Percentiles rank a stretch among this genome's conserved stretches.
Evolutionary conservation across 1,284 basidiomycete species (phyloP).

Genomic region (Sanghuangporus baumii): DNA sequence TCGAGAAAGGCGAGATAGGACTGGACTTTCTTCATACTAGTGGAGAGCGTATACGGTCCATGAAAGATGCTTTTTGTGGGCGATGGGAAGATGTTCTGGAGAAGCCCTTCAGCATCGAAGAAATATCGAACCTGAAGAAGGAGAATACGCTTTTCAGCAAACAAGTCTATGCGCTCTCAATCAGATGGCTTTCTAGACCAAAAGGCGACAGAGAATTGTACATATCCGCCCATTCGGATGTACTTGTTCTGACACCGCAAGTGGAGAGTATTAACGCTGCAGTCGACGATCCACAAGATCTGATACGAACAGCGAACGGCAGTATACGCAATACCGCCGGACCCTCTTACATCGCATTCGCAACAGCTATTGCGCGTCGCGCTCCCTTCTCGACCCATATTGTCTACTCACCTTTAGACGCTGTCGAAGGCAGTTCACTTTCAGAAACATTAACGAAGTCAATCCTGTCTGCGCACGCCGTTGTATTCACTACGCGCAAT

Average conservation of each 20-base stretch:
- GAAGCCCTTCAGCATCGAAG: conserved; percentile 21
- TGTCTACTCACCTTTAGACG: conserved; percentile 34
- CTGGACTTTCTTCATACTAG: conserved; percentile 36
- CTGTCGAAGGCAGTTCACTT: conserved; percentile 14
- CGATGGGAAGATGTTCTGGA: conserved; percentile 38
- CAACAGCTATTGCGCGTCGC: conserved; percentile 31
- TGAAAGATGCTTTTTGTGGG: conserved; percentile 49
- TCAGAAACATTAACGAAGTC: conserved; percentile 20
- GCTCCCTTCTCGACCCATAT: conserved; percentile 35
- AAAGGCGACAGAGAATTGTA: not conserved
- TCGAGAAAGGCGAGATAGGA: conserved; percentile 36
- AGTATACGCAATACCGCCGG: conserved; percentile 50
- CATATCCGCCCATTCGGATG: conserved; percentile 4
- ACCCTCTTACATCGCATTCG: conserved; percentile 48
- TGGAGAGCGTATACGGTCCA: conserved; percentile 36
- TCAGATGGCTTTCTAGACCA: conserved; percentile 21
- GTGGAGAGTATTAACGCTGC: conserved; percentile 54
- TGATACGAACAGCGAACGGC: conserved; percentile 38
- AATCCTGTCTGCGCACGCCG: conserved; percentile 23
- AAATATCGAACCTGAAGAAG: conserved; percentile 24
- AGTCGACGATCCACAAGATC: conserved; percentile 43
- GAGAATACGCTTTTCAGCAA: conserved; percentile 38
- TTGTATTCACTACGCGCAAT: conserved; percentile 56
- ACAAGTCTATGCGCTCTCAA: conserved; percentile 42
- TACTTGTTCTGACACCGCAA: conserved; percentile 38